Base-by-base conservation (phyloP, 2,329 filamentous ascomycete genomes). In the Sclerotinia nivalis region DNA sequence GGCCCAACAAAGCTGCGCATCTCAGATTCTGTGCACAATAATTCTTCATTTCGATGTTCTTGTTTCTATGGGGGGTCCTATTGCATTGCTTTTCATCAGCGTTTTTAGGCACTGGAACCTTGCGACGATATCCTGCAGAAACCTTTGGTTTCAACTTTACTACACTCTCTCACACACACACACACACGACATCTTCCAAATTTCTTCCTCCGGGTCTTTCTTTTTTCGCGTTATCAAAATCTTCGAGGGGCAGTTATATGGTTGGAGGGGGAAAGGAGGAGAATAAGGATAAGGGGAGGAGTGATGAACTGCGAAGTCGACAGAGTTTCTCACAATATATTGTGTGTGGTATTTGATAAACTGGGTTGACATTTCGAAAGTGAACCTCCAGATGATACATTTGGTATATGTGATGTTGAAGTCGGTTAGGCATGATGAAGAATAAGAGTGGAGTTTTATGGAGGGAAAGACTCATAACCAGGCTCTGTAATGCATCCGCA, bases 11-110 rank as follows among this genome's bases (percentile, higher is more conserved):
- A 70, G 74, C 72, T 74, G 69, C 73, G 74, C 76, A 73, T 73
- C 73, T 77, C 74, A 76, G 34, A 62, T 76, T 78, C 76, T 77
- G 71, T 77, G 81, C 82, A 82, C 79, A 79, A 82, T 83, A 83
- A 80, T 82, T 80, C 76, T 81, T 80, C 77, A 76, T 74, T 75
- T 73, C 73, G 70, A 76, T 74, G 74, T 77, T 75, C 73, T 75
- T 78, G 75, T 77, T 75, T 71, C 73, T 78, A 78, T 78, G 76
- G 76, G 78, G 72, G 78, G 77, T 71, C 68, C 55, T 73, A 74
- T 74, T 78, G 81, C 77, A 78, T 79, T 78, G 77, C 75, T 77
- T 77, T 78, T 73, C 72, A 72, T 72, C 73, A 68, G 73, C 75
- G 72, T 75, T 74, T 76, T 71, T 76, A 75, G 73, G 73, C 74